A percentile compares a stretch with the other conserved stretches of the same genome.
Conservation (phyloP, 371 early-diverging fungal genomes). For the Haplosporangium sp. region DNA sequence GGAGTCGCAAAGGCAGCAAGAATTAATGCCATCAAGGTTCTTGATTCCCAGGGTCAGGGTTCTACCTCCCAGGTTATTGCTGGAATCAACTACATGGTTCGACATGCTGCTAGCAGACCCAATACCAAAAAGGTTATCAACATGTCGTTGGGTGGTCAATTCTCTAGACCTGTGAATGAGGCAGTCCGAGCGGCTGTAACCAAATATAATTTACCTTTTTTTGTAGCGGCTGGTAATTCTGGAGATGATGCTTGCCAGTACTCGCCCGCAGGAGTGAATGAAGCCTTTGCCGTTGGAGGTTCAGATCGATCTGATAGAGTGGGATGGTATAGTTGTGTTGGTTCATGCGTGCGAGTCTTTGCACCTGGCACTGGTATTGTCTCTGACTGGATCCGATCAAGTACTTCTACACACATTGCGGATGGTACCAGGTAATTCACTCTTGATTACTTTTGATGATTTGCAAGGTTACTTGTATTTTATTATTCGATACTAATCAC, state of each 20-base stretch:
- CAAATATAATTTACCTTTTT: slow-evolving; percentile 56
- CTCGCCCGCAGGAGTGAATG: slow-evolving; percentile 70
- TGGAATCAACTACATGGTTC: slow-evolving; percentile 61
- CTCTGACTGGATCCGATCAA: slow-evolving; percentile 60
- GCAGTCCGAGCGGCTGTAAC: slow-evolving; percentile 62
- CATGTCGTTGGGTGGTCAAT: slow-evolving; percentile 72
- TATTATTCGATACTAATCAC: not conserved
- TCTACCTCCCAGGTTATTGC: slow-evolving; percentile 72
- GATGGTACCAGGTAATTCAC: slow-evolving; percentile 71
- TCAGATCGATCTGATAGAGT: slow-evolving; percentile 60
- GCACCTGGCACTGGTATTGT: slow-evolving; percentile 62
- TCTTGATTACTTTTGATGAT: not conserved
- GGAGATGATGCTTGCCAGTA: slow-evolving; percentile 73
- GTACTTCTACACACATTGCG: slow-evolving; percentile 53
- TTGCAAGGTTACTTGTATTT: not conserved
- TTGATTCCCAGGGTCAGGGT: slow-evolving; percentile 67
- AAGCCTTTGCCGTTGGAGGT: slow-evolving; percentile 79
- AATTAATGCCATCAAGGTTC: slow-evolving; percentile 70
- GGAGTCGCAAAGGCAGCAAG: slow-evolving; percentile 70
- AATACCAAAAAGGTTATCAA: slow-evolving; percentile 62
- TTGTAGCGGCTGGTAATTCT: slow-evolving; percentile 81
- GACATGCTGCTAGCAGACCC: slow-evolving; percentile 42
- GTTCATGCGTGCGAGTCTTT: slow-evolving; percentile 67
- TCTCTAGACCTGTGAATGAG: slow-evolving; percentile 57
- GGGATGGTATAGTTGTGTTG: slow-evolving; percentile 66